A percentile compares a stretch with the other conserved stretches of the same genome.
Conservation (phyloP, 2,329 filamentous ascomycete genomes). For the Didymella lethalis region DNA sequence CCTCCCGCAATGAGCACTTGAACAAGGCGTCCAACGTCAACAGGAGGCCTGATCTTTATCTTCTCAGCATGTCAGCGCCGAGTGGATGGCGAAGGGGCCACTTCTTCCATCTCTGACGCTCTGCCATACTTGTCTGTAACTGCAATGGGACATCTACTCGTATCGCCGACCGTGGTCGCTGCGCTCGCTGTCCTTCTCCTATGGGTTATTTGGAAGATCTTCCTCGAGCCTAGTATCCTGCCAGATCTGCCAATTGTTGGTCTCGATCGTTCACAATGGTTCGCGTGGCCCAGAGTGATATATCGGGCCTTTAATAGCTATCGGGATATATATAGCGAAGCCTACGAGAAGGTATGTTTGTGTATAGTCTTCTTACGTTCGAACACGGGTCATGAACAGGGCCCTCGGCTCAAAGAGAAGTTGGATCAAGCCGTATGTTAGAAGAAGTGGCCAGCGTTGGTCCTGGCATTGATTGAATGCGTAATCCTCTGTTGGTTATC, state of each 20-base stretch:
- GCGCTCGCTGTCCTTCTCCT: background rate
- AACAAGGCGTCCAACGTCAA: background rate
- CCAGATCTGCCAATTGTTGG: constrained; percentile 8
- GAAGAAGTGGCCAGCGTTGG: too few species aligned
- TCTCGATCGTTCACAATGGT: constrained; percentile 3
- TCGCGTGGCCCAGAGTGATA: constrained; percentile 2
- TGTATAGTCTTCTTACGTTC: background rate
- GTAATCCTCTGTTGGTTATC: too few species aligned
- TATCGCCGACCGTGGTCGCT: background rate
- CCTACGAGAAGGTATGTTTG: background rate
- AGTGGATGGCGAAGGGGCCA: background rate
- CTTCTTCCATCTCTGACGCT: background rate
- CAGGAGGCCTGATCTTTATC: background rate
- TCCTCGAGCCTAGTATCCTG: background rate
- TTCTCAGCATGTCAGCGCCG: background rate
- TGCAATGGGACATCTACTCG: background rate
- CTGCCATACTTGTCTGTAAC: background rate
- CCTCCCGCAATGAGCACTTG: background rate
- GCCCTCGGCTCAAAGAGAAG: too few species aligned
- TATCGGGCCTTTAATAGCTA: background rate
- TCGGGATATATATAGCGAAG: constrained; percentile 1
- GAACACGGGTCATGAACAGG: too few species aligned
- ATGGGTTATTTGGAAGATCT: background rate
- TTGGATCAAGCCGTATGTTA: too few species aligned
- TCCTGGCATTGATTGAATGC: too few species aligned